These are phyloP conservation scores for Hypoxylon sp. DNA, from an alignment of 2,329 filamentous ascomycete species.

Conservation along the genomic window DNA sequence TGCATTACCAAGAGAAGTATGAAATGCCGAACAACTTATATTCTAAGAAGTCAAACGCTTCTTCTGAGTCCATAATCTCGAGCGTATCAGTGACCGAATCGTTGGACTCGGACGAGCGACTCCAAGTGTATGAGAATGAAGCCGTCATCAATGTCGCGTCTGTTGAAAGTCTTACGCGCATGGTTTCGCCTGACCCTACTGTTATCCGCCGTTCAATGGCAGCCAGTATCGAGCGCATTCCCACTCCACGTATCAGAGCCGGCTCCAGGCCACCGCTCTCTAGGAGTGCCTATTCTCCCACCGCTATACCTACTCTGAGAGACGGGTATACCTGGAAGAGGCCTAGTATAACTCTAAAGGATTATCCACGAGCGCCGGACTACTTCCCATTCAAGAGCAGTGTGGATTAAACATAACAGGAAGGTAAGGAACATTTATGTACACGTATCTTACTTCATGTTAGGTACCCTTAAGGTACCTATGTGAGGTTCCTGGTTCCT, in stretches of 20 bases:
- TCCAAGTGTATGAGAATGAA: constrained; percentile 32
- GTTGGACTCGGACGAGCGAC: constrained; percentile 29
- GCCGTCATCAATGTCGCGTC: constrained; percentile 3
- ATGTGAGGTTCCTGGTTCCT: no score
- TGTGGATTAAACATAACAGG: not conserved
- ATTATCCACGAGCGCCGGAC: constrained; percentile 20
- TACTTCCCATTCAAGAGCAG: constrained; percentile 46
- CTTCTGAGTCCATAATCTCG: not conserved
- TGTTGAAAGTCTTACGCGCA: constrained; percentile 11
- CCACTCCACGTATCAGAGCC: constrained; percentile 44
- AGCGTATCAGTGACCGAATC: constrained; percentile 10
- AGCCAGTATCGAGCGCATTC: constrained; percentile 7
- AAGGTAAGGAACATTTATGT: not conserved
- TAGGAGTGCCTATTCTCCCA: constrained; percentile 44
- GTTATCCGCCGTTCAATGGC: not conserved
- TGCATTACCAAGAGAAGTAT: not conserved
- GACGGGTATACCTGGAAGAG: constrained; percentile 15
- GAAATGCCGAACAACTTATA: not conserved
- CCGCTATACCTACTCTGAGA: constrained; percentile 27
- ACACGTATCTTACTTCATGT: not conserved
- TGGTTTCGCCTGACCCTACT: not conserved
- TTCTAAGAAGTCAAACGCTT: not conserved
- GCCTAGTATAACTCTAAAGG: constrained; percentile 5
- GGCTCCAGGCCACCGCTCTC: constrained; percentile 51
- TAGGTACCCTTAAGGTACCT: not conserved